A percentile compares a stretch with the other conserved stretches of the same genome.
phyloP scores from a whole-genome alignment of 2,329 filamentous ascomycete species.

The Stemphylium beticola region DNA sequence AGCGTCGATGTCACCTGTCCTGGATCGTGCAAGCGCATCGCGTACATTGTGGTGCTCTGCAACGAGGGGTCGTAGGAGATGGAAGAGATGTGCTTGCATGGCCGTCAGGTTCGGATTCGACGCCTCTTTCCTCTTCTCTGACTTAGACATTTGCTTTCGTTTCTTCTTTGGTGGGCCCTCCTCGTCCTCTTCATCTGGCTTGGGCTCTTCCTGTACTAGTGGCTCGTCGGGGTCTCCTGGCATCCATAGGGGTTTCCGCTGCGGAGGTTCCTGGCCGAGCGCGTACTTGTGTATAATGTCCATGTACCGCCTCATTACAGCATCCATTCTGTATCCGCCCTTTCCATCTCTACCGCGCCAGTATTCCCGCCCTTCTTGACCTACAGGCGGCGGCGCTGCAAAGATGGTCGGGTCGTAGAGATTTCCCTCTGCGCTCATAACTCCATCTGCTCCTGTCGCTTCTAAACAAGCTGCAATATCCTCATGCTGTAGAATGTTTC shows the following conservation, averaged over 20 bases:
- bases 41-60: conserved; percentile 80
- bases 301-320: conserved; percentile 84
- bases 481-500: conserved; percentile 82
- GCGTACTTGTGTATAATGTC: conserved; percentile 86
- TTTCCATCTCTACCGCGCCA: conserved; percentile 81
- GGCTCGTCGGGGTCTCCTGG: conserved; percentile 56
- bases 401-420: conserved; percentile 92
- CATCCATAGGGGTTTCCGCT: conserved; percentile 74
- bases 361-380: conserved; percentile 75
- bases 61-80: conserved; percentile 84
- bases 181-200: conserved; percentile 24
- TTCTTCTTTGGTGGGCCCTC: conserved; percentile 46
- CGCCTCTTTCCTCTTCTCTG: conserved; percentile 57
- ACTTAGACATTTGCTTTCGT: conserved; percentile 46
- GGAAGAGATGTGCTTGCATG: conserved; percentile 93
- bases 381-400: conserved; percentile 67
- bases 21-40: conserved; percentile 76
- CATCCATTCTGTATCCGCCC: conserved; percentile 88
- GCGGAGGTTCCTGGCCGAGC: conserved; percentile 68
- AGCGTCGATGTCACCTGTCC: conserved; percentile 72
- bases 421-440: conserved; percentile 97
- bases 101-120: conserved; percentile 71
- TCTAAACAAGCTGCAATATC: conserved; percentile 80
- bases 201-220: conserved; percentile 45
- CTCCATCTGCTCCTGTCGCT: conserved; percentile 84